Base-by-base conservation (phyloP, 1,284 basidiomycete genomes). In the Cryptococcus sp. region DNA sequence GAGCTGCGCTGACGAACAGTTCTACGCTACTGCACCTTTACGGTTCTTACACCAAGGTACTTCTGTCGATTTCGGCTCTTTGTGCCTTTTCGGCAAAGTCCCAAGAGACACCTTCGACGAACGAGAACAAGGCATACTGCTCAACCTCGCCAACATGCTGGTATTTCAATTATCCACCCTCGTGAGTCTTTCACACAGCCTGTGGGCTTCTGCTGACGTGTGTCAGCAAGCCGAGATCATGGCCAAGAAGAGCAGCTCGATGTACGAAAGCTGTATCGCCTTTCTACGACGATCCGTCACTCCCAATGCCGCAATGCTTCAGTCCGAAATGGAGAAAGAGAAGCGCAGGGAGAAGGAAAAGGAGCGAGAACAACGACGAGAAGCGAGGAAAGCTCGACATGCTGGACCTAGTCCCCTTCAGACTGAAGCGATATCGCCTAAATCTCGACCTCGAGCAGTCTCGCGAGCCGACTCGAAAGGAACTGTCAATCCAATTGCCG, bases 141-240 rank as follows among this genome's bases (percentile, higher is more conserved):
- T 59, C 6, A 62, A 68, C 18, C 48, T 73, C 9, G 66, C 67
- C 18, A 65, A 66, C 47, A 68, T 70, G 60, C 59, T 71, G 14
- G 68, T 73, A 12, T 67, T 61, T 49, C 69, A 72, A 38, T 51
- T 69, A 10, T 64, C 64, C 5, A 66, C 66, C 0, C 46, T 67
- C 41, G 64, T 64, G 28, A 57, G 63, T 48, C n/a, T 19, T n/a
- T 12, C 21, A 25, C 14, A 11, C 16, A 28, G n/a, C 5, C 25
- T 39, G n/a, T n/a, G n/a, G n/a, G n/a, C 38, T 50, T 46, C 2
- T 42, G n/a, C 38, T 48, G 39, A 48, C 31, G 14, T 12, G 26
- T n/a, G n/a, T n/a, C 21, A 60, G 54, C 65, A 62, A 56, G 61
- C 56, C 2, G 62, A 68, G 42, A 54, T 66, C 45, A 43, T 59